Evolutionary conservation across 441 rosid genomes (phyloP), one percentile per base, ranked within the genome.

Genomic region (Gossypium davidsonii): DNA sequence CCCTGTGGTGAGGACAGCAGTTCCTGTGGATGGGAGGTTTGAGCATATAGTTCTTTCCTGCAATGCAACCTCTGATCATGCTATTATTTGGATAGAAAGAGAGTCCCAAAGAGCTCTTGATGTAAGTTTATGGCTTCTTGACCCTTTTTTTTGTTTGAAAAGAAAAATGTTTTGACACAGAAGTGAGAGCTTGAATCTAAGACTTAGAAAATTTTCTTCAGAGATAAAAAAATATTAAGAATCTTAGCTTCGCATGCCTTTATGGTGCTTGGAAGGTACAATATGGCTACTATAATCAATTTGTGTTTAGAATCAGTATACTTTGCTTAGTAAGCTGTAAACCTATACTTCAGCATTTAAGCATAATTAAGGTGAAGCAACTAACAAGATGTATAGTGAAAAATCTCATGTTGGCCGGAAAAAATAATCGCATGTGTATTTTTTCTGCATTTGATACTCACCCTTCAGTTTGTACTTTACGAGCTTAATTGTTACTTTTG

Each of bases 1-100:
- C 7, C 94, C 98, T 0, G 88, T 91, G 74, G 97, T 93, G 74
- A 90, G 90, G 81, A 91, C 94, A 25, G 98, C 98, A 63, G 98
- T 91, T 17, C 96, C 98, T 10, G 97, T 93, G 63, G 97, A 93
- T 81, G 98, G 97, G 73, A 87, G 97, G 76, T 93, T 93, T 71
- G 97, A 93, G 84, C 94, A 89, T 76, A 77, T 90, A 64, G 96
- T 90, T 77, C 91, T 93, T 69, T 91, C 98, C 28, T 89, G 94
- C 79, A 93, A 93, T 78, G 91, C 92, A 26, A 90, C 89, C 28
- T 79, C 93, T n/a, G 98, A 93, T 79, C 96, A 93, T 76, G 90
- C 91, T 18, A 80, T 93, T 77, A 77, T 93, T 52, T 93, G 98
- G 98, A 76, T 91, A 67, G 86, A 87, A 77, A 89, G 93, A 83